Base-by-base conservation (phyloP, 176 grass and related monocot genomes). In the Hsuehochloa calcarea region DNA sequence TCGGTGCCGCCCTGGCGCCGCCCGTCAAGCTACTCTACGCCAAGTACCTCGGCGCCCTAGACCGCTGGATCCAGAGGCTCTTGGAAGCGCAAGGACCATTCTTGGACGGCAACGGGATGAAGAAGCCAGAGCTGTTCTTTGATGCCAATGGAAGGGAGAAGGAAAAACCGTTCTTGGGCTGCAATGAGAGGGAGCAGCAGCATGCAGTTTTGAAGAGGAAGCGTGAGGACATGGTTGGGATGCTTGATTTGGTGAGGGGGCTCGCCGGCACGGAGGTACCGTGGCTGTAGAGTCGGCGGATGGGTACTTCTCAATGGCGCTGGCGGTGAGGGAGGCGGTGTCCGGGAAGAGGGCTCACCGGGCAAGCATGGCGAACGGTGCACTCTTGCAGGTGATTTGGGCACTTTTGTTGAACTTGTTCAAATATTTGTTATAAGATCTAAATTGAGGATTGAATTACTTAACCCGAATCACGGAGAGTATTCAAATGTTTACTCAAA, bases 31-130 rank as follows among this genome's bases (percentile, higher is more conserved):
- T 92, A 14, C 45, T 94, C 26, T 94, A 85, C 64, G 49, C 65
- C 51, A 94, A 90, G 87, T 92, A 94, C 68, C 82, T 94, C 16
- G 78, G 75, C 10, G 82, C 82, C 52, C 45, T 94, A 5, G 92
- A 92, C 41, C 78, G 73, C 51, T 88, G 92, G 87, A 84, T 88
- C 73, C 87, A 75, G 85, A 43, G 45, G 65, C 60, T 85, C 13
- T 52, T 68, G 16, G 85, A 87, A 31, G 78, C 31, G 15, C 79
- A 87, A 41, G 85, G 86, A 56, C 87, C 70, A 15, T 80, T 87
- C 84, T 77, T 92, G 80, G 68, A 65, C 25, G 58, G 27, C 72
- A 19, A 23, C 11, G 29, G 4, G 11, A 65, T 16, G 26, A 74
- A 82, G 31, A 25, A n/a, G 23, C 58, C 64, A 17, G n/a, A 84